Conservation (phyloP, 345 rosid genomes). For the Salix brachista region DNA sequence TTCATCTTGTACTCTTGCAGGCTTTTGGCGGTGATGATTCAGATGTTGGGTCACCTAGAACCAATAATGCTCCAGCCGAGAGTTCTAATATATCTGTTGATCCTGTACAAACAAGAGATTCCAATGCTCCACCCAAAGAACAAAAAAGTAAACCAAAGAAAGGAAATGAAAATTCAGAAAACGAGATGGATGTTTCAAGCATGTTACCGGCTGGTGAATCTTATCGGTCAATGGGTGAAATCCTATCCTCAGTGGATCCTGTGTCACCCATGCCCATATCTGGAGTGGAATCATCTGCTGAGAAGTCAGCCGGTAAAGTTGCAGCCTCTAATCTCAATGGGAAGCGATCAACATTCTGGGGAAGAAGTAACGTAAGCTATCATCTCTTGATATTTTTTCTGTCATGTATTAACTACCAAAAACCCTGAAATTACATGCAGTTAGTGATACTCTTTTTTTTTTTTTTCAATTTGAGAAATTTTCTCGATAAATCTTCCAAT, state of each 20-base stretch:
- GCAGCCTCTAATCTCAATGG: conserved; percentile 53
- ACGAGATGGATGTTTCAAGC: conserved; percentile 42
- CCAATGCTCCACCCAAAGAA: conserved; percentile 40
- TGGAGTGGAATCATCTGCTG: conserved; percentile 57
- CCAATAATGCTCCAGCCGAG: conserved; percentile 40
- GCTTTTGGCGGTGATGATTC: conserved; percentile 84
- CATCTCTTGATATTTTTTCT: conserved; percentile 11
- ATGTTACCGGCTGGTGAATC: conserved; percentile 59
- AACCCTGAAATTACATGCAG: conserved; percentile 1
- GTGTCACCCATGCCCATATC: conserved; percentile 49
- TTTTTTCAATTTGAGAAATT: neutral
- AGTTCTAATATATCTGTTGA: conserved; percentile 39
- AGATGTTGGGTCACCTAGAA: conserved; percentile 64
- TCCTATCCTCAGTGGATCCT: conserved; percentile 56
- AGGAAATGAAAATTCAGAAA: conserved; percentile 47
- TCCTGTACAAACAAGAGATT: conserved; percentile 41
- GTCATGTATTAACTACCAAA: neutral
- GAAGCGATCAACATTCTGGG: conserved; percentile 82
- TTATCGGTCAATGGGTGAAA: conserved; percentile 68
- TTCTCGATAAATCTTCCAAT: neutral
- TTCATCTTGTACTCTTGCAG: conserved; percentile 39
- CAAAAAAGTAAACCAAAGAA: conserved; percentile 51
- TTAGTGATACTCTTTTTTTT: neutral
- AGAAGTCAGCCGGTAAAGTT: conserved; percentile 55
- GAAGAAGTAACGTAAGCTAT: conserved; percentile 77